These are phyloP conservation scores for Xanthoconium separans DNA, from an alignment of 1,284 basidiomycete species.

Conservation along the genomic window DNA sequence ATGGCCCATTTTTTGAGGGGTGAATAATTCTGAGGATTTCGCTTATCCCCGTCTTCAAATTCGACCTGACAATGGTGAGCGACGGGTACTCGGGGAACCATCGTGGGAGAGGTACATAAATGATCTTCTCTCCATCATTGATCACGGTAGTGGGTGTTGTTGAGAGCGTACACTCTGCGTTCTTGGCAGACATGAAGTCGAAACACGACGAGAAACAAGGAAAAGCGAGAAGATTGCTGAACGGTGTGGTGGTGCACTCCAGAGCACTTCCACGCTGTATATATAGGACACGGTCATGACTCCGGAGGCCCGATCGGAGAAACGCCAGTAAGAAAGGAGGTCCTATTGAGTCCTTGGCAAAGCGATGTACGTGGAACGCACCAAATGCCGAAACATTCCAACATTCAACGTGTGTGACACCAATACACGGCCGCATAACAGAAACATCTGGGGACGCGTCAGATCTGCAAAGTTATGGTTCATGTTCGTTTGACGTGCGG, in stretches of 20 bases:
- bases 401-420: background rate
- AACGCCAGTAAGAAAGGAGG: background rate
- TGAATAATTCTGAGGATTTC: conserved; percentile 26
- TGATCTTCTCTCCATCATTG: conserved; percentile 4
- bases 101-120: conserved; percentile 5
- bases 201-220: background rate
- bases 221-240: background rate
- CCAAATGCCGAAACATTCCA: background rate
- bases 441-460: background rate
- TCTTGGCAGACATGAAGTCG: conserved; percentile 11
- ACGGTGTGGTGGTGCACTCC: background rate
- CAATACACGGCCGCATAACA: background rate
- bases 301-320: background rate
- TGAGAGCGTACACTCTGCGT: conserved; percentile 1
- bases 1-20: conserved; percentile 27
- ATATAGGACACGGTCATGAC: conserved; percentile 11
- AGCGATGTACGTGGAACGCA: background rate
- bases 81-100: background rate
- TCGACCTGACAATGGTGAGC: conserved; percentile 22
- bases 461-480: background rate
- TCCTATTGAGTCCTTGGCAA: background rate
- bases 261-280: conserved; percentile 7
- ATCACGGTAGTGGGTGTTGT: background rate
- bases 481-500: background rate
- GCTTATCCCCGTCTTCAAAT: conserved; percentile 24